Conservation (phyloP, 2,329 filamentous ascomycete species). For the Cladosporium sp. region DNA sequence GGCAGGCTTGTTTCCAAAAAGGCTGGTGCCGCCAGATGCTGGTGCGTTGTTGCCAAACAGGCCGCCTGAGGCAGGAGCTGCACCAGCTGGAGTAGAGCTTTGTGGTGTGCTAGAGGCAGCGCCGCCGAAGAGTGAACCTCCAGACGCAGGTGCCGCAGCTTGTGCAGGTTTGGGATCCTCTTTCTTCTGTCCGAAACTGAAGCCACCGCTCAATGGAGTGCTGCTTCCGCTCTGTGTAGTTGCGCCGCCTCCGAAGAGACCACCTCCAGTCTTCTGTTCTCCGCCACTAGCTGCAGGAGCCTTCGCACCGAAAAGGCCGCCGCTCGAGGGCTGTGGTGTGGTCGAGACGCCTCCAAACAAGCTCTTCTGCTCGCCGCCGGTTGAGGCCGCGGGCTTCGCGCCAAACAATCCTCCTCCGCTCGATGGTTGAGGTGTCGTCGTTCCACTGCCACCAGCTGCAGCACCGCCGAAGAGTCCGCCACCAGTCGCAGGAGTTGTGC, state of each 20-base stretch:
- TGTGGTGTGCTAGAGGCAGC: constrained; percentile 23
- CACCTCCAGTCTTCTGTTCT: constrained; percentile 9
- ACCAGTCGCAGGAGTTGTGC: constrained; percentile 23
- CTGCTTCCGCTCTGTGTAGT: constrained; percentile 15
- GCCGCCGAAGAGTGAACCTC: constrained; percentile 20
- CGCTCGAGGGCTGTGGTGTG: constrained; percentile 13
- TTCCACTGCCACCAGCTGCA: constrained; percentile 14
- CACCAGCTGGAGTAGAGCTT: constrained; percentile 26
- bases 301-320: constrained; percentile 18
- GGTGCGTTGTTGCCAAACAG: constrained; percentile 3
- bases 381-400: constrained; percentile 23
- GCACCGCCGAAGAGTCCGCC: constrained; percentile 45
- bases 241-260: constrained; percentile 17
- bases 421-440: constrained; percentile 5
- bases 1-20: constrained; percentile 10
- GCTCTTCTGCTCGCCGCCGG: constrained; percentile 20
- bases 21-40: background rate
- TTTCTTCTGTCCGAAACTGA: constrained; percentile 23
- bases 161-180: constrained; percentile 16
- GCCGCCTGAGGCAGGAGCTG: constrained; percentile 20
- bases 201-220: constrained; percentile 16
- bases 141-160: constrained; percentile 14
- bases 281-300: constrained; percentile 13
- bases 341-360: constrained; percentile 15
- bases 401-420: constrained; percentile 21